phyloP scores from a whole-genome alignment of 352 stramenopile genomes.

The Pythium scleroteichum region DNA sequence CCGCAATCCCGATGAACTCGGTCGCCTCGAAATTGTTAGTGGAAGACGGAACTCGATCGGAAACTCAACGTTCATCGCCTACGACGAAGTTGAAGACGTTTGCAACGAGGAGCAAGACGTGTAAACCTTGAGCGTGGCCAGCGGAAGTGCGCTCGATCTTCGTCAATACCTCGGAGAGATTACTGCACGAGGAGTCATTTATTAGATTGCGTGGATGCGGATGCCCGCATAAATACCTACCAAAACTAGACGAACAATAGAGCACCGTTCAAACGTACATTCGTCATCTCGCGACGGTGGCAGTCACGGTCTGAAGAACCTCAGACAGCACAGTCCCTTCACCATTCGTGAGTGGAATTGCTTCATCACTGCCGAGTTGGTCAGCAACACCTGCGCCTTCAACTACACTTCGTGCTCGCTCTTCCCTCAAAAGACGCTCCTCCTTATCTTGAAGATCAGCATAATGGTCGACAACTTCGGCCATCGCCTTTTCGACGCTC shows the following conservation, averaged over 20 bases:
- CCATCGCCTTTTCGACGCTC: constrained; percentile 40
- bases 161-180: no score
- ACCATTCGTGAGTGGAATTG: no score
- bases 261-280: constrained; percentile 5
- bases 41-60: constrained; percentile 59
- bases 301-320: no score
- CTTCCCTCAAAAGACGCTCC: constrained; percentile 28
- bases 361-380: background rate
- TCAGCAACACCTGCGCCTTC: background rate
- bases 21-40: constrained; percentile 30
- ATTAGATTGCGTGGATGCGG: constrained; percentile 11
- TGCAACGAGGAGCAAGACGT: constrained; percentile 15
- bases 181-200: constrained; percentile 9
- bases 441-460: constrained; percentile 38
- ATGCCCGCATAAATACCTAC: constrained; percentile 16
- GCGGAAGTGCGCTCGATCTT: constrained; percentile 12
- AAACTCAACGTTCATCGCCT: constrained; percentile 68
- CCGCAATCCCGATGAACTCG: constrained; percentile 56
- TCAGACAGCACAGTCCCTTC: no score
- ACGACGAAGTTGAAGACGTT: constrained; percentile 48
- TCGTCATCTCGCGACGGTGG: background rate
- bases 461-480: constrained; percentile 40
- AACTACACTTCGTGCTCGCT: background rate
- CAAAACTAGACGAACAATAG: constrained; percentile 22
- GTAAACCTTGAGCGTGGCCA: constrained; percentile 8